Conservation (phyloP, 2,329 filamentous ascomycete genomes). For the Fusarium napiforme region DNA sequence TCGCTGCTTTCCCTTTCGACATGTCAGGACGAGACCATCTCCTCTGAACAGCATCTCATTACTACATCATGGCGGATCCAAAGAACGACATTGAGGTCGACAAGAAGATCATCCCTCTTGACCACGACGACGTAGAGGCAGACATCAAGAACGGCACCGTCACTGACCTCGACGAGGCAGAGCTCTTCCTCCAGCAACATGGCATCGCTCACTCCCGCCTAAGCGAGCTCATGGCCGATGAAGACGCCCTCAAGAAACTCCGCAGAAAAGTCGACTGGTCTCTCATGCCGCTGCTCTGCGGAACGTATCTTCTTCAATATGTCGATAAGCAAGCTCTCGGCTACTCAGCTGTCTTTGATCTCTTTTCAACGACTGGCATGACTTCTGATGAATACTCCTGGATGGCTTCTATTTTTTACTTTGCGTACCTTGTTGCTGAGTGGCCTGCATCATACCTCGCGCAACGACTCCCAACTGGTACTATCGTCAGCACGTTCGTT, state of each 20-base stretch:
- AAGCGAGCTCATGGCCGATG: conserved; percentile 41
- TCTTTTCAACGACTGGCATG: conserved; percentile 61
- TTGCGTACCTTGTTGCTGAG: conserved; percentile 59
- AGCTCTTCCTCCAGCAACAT: conserved; percentile 43
- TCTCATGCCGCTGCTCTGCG: conserved; percentile 62
- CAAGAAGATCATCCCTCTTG: conserved; percentile 36
- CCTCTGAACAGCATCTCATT: neutral
- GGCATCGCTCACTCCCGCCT: conserved; percentile 39
- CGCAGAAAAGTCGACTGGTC: conserved; percentile 60
- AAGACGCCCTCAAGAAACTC: conserved; percentile 41
- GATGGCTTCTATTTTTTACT: conserved; percentile 67
- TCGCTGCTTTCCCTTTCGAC: neutral
- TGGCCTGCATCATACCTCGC: conserved; percentile 52
- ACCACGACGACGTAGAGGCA: conserved; percentile 39
- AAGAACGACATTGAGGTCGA: conserved; percentile 34
- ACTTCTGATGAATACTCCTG: conserved; percentile 61
- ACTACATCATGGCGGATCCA: conserved; percentile 15
- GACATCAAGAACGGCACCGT: conserved; percentile 39
- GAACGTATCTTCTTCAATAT: conserved; percentile 63
- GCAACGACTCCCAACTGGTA: conserved; percentile 50
- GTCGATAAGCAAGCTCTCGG: conserved; percentile 66
- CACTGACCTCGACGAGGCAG: conserved; percentile 44
- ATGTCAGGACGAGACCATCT: neutral
- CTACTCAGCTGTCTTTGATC: conserved; percentile 66
- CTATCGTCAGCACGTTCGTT: conserved; percentile 50